Evolutionary conservation across 2,329 filamentous ascomycete genomes (phyloP), one percentile per base, ranked within the genome.

Genomic region (Phoma sp.): DNA sequence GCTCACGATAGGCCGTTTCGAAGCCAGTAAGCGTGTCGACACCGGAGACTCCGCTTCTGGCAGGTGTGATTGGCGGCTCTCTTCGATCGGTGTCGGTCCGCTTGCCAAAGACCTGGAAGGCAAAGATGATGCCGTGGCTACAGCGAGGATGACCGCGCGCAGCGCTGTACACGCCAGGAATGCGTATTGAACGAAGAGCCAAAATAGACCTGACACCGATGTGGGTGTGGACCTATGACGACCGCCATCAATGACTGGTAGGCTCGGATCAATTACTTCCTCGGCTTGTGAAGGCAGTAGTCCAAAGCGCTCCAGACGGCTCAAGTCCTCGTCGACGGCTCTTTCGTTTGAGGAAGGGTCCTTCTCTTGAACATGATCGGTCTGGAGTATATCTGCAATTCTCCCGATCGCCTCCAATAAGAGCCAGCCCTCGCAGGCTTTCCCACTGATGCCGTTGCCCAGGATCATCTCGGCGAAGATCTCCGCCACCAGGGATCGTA

Each of bases 391-490:
- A 58, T 82, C 81, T 56, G 85, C 83, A 58, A 89, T 76, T 71
- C 94, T 96, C 63, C 88, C 89, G 58, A 96, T 84, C 54, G 86
- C 84, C 73, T 96, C 92, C 85, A 89, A 96, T 63, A 98, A 76
- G 69, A 97, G 84, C 91, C 91, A 96, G 22, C 91, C 90, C 76
- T 98, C 88, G 64, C 90, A 92, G 36, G 90, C 83, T 73, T 89
- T 96, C 68, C 88, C 90, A 67, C 88, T 87, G 66, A 97, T 82
- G 54, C 89, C 84, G 65, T 91, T 92, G 59, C 91, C 91, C 61
- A 99, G 82, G 59, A 98, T 91, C 73, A 96, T 87, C 76, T 97
- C 92, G 6, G 92, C 91, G 58, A 98, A 82, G 62, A 98, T 90
- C 76, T 97, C 92, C 50, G 88, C 87, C 59, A 97, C 89, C 58